phyloP scores from a whole-genome alignment of 2,329 filamentous ascomycete genomes.

The Ceratocystis ficicola region DNA sequence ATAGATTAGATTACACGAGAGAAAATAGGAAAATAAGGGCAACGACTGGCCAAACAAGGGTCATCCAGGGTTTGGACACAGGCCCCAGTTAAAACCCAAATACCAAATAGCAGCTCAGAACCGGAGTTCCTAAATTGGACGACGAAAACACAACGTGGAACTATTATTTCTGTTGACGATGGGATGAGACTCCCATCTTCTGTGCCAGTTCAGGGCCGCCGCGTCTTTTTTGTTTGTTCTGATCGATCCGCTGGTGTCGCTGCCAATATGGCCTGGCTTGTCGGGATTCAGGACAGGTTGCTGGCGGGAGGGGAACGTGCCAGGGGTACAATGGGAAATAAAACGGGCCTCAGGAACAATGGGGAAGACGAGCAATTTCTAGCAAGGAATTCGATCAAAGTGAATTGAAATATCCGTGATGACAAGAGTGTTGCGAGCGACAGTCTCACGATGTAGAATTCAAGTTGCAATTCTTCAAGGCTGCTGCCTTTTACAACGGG shows the following conservation, averaged over 20 bases:
- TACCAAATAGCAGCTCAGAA: constrained; percentile 5
- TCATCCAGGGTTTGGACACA: constrained; percentile 12
- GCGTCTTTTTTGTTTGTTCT: not conserved
- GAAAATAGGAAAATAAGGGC: constrained; percentile 22
- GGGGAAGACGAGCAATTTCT: not conserved
- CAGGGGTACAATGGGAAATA: constrained; percentile 9
- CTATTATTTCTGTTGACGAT: too few relatives aligned
- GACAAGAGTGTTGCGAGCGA: not conserved
- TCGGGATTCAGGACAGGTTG: not conserved
- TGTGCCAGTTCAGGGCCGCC: not conserved
- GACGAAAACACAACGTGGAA: too few relatives aligned
- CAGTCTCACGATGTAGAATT: not conserved
- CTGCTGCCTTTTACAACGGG: too few relatives aligned
- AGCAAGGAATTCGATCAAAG: not conserved
- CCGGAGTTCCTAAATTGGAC: not conserved
- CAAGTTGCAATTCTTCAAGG: too few relatives aligned
- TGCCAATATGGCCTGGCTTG: not conserved
- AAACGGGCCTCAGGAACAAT: constrained; percentile 8
- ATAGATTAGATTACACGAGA: constrained; percentile 18
- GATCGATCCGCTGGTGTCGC: not conserved
- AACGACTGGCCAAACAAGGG: constrained; percentile 19
- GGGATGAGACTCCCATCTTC: too few relatives aligned
- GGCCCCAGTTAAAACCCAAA: constrained; percentile 10
- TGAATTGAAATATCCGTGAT: not conserved
- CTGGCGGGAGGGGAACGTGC: not conserved